Evolutionary conservation across 495 filamentous ascomycete genomes (phyloP), one percentile per base, ranked within the genome.

Genomic region (Astrothelium subdiscretum): DNA sequence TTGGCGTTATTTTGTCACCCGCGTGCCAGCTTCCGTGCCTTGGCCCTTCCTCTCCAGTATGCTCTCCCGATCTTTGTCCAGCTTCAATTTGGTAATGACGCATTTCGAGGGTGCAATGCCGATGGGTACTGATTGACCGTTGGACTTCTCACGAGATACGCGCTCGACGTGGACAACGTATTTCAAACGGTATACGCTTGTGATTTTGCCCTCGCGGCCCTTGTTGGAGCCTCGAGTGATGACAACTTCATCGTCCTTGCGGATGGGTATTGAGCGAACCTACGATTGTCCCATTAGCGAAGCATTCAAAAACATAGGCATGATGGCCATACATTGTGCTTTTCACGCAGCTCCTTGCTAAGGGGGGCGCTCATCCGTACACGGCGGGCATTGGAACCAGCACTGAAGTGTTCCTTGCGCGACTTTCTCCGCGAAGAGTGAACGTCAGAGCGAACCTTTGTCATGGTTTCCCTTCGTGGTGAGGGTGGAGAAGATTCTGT

Each of bases 191-290:
- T 99, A 97, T 74, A 96, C 91, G 70, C 85, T 86, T 71, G 85
- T 91, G 79, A 98, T 82, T 80, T 95, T 92, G 80, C 92, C 92
- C 78, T 96, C 91, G 69, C 90, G 89, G 76, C 91, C 92, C 83
- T 97, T 97, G 80, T 94, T 85, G 77, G 77, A 76, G 69, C 94
- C 94, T 61, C 94, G 91, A 69, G 88, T 83, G 71, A 99, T 85
- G 71, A 78, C 77, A 70, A 97, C 91, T 79, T 96, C 90, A 79
- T 99, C 94, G 77, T 96, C 92, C 79, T 95, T 95, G 81, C 94
- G 91, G 83, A 98, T 84, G 72, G 94, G 94, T 74, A 98, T 95
- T 71, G 88, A 87, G 79, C 91, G 92, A 77, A 96, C 91, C 90
- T 96, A 70, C 67, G 58, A 65, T 63, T 24, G 54, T 58, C 52